Evolutionary conservation across 805 yeast species (phyloP), one percentile per base, ranked within the genome.

Genomic region (Candida peoriensis): DNA sequence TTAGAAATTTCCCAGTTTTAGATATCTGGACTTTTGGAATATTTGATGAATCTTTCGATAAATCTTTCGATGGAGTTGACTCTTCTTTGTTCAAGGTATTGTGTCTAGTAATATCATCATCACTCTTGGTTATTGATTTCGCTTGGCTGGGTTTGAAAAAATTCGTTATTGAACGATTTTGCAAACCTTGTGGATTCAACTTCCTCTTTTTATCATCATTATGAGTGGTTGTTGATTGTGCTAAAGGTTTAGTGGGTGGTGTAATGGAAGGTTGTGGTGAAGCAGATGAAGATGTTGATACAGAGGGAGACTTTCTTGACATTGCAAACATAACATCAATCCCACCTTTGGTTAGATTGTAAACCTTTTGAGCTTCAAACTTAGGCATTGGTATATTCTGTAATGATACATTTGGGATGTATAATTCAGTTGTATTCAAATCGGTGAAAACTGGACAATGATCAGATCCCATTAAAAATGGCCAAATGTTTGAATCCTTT

Each of bases 381-480:
- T 56, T 63, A 12, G 73, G 68, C 6, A 43, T 32, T 25, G 42
- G 20, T 1, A 9, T 2, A 10, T 23, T 20, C n/a, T n/a, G n/a
- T n/a, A n/a, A n/a, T n/a, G n/a, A n/a, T n/a, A n/a, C n/a, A 3
- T 19, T 14, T 5, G 26, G 19, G 8, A 14, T 14, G 13, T 33
- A 28, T 13, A 17, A 26, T 3, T n/a, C 33, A 2, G 32, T 30
- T 7, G 55, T 36, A 24, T 63, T 60, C 28, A 88, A 50, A 54
- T 87, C 97, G 2, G 87, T 69, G 50, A 57, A 87, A 0, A 87
- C 75, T 0, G 98, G 98, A 57, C 97, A 90, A 58, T 90, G 98
- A 55, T 90, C 98, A 0, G 96, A 86, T 0, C 98, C 98, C 54
- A 72, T 63, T 1, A 89, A 48, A 28, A 68, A 68, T 0, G 87